Conservation (phyloP, 164 flowering plant species). For the Dillenia suffruticosa region DNA sequence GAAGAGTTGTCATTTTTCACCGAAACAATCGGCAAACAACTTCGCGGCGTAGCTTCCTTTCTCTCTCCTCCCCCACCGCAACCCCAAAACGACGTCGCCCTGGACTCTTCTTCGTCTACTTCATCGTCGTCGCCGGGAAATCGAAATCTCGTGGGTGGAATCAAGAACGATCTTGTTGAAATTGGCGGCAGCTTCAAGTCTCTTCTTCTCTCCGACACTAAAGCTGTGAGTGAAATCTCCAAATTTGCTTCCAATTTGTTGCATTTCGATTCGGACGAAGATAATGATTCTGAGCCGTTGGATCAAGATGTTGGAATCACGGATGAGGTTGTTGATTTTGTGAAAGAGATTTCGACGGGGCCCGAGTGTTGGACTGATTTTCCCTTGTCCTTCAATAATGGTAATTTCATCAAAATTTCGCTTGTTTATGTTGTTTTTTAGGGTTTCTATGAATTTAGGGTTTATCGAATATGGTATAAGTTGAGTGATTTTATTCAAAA, state of each 20-base stretch:
- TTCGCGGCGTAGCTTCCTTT: constrained; percentile 61
- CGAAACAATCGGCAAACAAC: constrained; percentile 42
- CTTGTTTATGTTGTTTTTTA: background rate
- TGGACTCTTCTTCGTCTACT: constrained; percentile 13
- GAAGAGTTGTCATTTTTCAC: constrained; percentile 47
- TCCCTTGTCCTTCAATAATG: constrained; percentile 30
- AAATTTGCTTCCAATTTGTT: constrained; percentile 39
- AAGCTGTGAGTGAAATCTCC: constrained; percentile 39
- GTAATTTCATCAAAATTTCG: constrained; percentile 10
- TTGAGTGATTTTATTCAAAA: too few relatives aligned
- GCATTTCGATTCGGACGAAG: constrained; percentile 19
- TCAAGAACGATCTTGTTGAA: constrained; percentile 46
- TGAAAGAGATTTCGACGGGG: constrained; percentile 27
- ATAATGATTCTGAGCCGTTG: constrained; percentile 7
- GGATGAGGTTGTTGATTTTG: constrained; percentile 46
- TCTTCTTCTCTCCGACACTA: constrained; percentile 30
- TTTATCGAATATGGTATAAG: background rate
- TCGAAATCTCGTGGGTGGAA: constrained; percentile 16
- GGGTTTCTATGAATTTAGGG: background rate
- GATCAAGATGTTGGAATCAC: constrained; percentile 27
- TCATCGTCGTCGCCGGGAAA: constrained; percentile 27
- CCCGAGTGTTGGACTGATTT: constrained; percentile 54
- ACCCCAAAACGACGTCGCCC: background rate
- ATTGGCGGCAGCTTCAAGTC: constrained; percentile 50
- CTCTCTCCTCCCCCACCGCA: constrained; percentile 49